A percentile compares a stretch with the other conserved stretches of the same genome.
phyloP scores from a whole-genome alignment of 176 grass and related monocot species.

The Elymus sibiricus region DNA sequence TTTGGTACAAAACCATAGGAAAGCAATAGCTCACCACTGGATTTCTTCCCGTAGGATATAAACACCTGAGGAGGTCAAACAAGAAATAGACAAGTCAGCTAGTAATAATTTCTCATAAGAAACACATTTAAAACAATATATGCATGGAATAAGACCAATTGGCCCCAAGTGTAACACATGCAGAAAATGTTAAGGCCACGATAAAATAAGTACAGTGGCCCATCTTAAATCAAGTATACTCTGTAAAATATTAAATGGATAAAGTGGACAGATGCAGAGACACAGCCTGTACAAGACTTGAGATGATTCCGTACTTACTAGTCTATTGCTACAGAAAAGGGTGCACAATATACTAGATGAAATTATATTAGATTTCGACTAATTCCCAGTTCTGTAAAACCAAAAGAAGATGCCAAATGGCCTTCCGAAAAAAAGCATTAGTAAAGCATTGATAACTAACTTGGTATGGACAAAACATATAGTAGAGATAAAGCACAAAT shows the following conservation, averaged over 20 bases:
- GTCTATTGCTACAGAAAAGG: conserved; percentile 11
- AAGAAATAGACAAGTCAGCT: not conserved
- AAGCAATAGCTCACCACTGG: conserved; percentile 91
- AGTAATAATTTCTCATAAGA: not conserved
- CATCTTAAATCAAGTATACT: not conserved
- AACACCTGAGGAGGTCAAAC: conserved; percentile 61
- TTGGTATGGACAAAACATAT: not conserved
- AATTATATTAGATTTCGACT: not conserved
- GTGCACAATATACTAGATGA: not conserved
- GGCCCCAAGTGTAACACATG: not conserved
- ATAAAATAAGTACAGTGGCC: not conserved
- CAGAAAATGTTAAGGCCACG: not conserved
- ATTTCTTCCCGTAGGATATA: conserved; percentile 97
- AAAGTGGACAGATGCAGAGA: not conserved
- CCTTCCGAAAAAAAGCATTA: not conserved
- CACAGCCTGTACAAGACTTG: not conserved
- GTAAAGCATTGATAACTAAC: not conserved
- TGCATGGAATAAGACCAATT: not conserved
- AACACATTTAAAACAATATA: not conserved
- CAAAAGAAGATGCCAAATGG: not conserved
- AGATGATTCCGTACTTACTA: not conserved
- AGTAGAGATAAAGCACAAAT: conserved; percentile 25
- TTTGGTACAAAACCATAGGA: conserved; percentile 98
- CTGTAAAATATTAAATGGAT: conserved; percentile 3
- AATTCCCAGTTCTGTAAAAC: conserved; percentile 1